A percentile compares a stretch with the other conserved stretches of the same genome.
phyloP scores from a whole-genome alignment of 306 rosid species.

The Dalbergia cochinchinensis region DNA sequence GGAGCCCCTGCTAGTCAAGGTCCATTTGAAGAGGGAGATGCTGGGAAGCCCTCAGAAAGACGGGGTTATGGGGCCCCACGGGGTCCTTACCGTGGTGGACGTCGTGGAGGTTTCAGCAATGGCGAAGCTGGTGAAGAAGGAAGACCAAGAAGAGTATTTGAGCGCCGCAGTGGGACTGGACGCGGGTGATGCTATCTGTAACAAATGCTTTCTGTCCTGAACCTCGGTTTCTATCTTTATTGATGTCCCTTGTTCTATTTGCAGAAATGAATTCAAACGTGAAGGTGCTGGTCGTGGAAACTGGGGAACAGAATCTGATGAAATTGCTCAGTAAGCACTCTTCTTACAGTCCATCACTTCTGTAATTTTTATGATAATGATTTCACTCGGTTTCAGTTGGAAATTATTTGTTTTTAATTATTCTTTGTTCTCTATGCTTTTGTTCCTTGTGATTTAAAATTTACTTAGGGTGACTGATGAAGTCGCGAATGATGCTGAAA shows the following conservation, averaged over 20 bases:
- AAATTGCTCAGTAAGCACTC: conserved; percentile 62
- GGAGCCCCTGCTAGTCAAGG: conserved; percentile 58
- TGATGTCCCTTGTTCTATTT: conserved; percentile 40
- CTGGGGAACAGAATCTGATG: conserved; percentile 89
- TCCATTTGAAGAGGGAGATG: conserved; percentile 71
- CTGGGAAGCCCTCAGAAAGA: conserved; percentile 65
- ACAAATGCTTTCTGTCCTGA: neutral
- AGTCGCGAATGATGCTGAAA: conserved; percentile 67
- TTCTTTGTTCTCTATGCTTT: neutral
- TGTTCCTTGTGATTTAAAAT: neutral
- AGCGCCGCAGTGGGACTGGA: conserved; percentile 96
- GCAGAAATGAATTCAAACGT: conserved; percentile 79
- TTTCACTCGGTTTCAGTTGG: neutral
- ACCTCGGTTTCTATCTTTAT: neutral
- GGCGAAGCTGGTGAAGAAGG: conserved; percentile 85
- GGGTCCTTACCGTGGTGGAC: conserved; percentile 74
- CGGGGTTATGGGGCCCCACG: conserved; percentile 77
- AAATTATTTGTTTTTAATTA: neutral
- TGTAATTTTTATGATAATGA: neutral
- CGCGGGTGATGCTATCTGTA: conserved; percentile 63
- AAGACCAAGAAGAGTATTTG: conserved; percentile 73
- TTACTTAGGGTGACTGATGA: conserved; percentile 69
- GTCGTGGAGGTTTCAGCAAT: conserved; percentile 78
- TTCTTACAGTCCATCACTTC: neutral
- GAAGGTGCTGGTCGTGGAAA: conserved; percentile 95